A percentile compares a stretch with the other conserved stretches of the same genome.
Conservation (phyloP, 306 rosid genomes). For the Quercus dentata region DNA sequence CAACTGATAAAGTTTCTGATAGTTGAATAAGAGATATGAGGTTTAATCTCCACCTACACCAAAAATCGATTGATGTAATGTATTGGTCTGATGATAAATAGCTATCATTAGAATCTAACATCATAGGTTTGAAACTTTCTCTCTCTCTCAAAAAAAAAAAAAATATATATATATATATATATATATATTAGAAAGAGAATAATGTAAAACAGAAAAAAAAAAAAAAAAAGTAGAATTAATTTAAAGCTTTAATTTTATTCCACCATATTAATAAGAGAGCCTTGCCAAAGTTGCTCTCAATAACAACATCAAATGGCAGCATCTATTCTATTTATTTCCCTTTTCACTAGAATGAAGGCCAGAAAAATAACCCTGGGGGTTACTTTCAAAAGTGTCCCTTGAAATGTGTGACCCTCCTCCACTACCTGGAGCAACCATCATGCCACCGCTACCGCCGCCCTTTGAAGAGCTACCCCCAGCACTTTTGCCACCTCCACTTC, state of each 20-base stretch:
- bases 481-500: not conserved
- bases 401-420: not conserved
- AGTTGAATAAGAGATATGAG: accelerated
- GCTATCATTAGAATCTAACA: accelerated
- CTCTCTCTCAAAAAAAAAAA: too few relatives aligned
- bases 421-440: conserved; percentile 6
- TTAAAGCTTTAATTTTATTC: too few relatives aligned
- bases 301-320: not conserved
- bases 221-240: too few relatives aligned
- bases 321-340: not conserved
- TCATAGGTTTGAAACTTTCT: too few relatives aligned
- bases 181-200: too few relatives aligned
- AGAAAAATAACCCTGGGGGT: not conserved
- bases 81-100: too few relatives aligned
- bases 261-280: not conserved
- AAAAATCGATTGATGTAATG: accelerated
- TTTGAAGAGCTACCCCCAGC: not conserved
- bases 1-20: too few relatives aligned
- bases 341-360: not conserved
- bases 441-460: not conserved
- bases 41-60: accelerated
- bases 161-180: too few relatives aligned
- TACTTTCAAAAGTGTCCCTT: not conserved
- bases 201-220: too few relatives aligned
- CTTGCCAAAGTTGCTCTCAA: not conserved